Percentiles rank a stretch among this genome's conserved stretches.
Conservation (phyloP, 345 rosid genomes). For the Pistacia vera region DNA sequence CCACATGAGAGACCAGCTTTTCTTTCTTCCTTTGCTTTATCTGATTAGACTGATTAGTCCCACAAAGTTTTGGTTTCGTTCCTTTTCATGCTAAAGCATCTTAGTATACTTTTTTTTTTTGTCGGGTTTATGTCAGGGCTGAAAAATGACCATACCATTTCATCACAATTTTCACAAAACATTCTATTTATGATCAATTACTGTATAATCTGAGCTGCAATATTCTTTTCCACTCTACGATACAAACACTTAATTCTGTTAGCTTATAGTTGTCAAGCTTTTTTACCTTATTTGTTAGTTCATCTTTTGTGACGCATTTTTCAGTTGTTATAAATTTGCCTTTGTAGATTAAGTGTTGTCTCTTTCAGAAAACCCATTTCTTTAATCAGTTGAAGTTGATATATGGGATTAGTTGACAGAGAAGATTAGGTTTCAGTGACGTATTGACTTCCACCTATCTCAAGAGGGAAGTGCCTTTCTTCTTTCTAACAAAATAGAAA, state of each 20-base stretch:
- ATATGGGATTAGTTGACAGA: not conserved
- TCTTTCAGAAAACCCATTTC: not conserved
- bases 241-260: not conserved
- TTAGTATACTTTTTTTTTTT: slow-evolving; percentile 15
- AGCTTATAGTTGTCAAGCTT: not conserved
- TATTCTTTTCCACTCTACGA: too few relatives aligned
- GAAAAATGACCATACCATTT: not conserved
- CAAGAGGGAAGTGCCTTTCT: not conserved
- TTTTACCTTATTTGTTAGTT: not conserved
- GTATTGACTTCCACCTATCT: slow-evolving; percentile 15
- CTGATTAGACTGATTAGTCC: slow-evolving; percentile 4
- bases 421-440: not conserved
- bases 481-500: slow-evolving; percentile 10
- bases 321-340: not conserved
- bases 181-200: not conserved
- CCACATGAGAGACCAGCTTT: slow-evolving; percentile 4
- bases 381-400: not conserved
- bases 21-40: slow-evolving; percentile 21
- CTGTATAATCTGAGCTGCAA: not conserved
- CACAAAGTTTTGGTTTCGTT: slow-evolving; percentile 5
- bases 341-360: not conserved
- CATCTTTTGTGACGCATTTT: too few relatives aligned
- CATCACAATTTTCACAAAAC: not conserved
- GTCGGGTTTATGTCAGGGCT: slow-evolving; percentile 4
- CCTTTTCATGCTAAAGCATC: slow-evolving; percentile 15